phyloP scores from a whole-genome alignment of 2,329 filamentous ascomycete genomes.

The Boeremia lycopersici region DNA sequence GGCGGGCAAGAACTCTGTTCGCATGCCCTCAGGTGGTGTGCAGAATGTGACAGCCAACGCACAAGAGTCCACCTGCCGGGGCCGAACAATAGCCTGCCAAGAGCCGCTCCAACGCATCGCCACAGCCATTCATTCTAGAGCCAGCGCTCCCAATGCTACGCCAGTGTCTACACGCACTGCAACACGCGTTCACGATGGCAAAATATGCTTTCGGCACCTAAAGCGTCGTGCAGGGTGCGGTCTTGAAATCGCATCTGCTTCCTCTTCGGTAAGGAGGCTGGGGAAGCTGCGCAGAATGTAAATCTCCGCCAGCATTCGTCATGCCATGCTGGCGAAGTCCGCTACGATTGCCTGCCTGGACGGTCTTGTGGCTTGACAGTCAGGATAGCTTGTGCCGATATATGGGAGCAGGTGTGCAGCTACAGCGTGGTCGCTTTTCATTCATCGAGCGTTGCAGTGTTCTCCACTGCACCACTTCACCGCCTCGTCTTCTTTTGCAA shows the following conservation, averaged over 20 bases:
- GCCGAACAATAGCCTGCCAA: constrained; percentile 14
- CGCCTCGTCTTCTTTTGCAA: constrained; percentile 38
- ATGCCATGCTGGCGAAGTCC: constrained; percentile 44
- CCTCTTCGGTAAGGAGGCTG: constrained; percentile 33
- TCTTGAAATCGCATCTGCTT: constrained; percentile 21
- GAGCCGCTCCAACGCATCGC: constrained; percentile 19
- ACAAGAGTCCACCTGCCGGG: constrained; percentile 9
- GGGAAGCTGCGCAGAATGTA: constrained; percentile 26
- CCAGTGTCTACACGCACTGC: constrained; percentile 21
- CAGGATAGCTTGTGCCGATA: constrained; percentile 62
- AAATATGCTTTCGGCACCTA: constrained; percentile 18
- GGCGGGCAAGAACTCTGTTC: constrained; percentile 11
- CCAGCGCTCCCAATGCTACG: constrained; percentile 18
- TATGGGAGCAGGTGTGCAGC: constrained; percentile 63
- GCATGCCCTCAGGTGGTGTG: constrained; percentile 15
- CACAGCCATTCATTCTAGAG: constrained; percentile 16
- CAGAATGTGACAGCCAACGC: constrained; percentile 11
- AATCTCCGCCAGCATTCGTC: constrained; percentile 26
- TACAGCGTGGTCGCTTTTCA: constrained; percentile 43
- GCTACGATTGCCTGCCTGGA: constrained; percentile 37
- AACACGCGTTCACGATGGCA: constrained; percentile 31
- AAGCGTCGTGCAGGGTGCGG: constrained; percentile 12
- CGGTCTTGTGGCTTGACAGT: constrained; percentile 10
- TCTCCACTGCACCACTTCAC: constrained; percentile 37
- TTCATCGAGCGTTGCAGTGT: constrained; percentile 32